phyloP scores from a whole-genome alignment of 192 early-diverging fungal species.

The Coemansia sp. region DNA sequence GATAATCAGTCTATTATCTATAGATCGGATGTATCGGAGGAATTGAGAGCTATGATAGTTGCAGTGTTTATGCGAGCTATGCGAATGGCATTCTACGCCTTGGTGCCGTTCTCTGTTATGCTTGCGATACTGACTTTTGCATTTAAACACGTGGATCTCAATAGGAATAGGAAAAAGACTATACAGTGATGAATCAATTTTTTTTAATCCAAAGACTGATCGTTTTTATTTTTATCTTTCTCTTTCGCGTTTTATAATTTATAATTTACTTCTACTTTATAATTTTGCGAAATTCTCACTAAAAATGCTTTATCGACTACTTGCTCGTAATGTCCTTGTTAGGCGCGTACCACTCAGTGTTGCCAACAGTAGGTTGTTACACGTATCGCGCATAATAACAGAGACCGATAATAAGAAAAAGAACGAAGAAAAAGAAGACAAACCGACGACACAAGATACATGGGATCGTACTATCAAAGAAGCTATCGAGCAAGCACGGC shows the following conservation, averaged over 20 bases:
- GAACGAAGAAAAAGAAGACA: neutral
- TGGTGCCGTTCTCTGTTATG: conserved; percentile 56
- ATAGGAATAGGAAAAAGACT: conserved; percentile 41
- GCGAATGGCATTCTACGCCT: conserved; percentile 57
- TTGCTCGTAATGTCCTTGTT: neutral
- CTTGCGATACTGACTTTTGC: conserved; percentile 30
- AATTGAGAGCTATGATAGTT: conserved; percentile 37
- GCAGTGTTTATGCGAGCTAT: conserved; percentile 58
- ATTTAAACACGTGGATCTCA: conserved; percentile 45
- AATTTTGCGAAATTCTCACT: neutral
- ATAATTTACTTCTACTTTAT: neutral
- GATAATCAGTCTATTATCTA: conserved; percentile 59
- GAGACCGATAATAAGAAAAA: neutral
- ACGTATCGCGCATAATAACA: neutral
- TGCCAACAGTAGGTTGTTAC: neutral
- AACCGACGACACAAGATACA: neutral
- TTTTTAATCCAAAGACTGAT: neutral
- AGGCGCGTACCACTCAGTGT: neutral
- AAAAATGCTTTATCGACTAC: conserved; percentile 10
- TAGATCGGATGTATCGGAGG: conserved; percentile 26
- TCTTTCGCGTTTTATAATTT: neutral
- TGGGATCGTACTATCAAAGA: conserved; percentile 48
- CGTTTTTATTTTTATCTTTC: conserved; percentile 9
- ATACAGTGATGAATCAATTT: conserved; percentile 15
- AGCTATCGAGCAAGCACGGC: conserved; percentile 46